phyloP scores from a whole-genome alignment of 768 basidiomycete genomes.

The Xerocomellus intermedius region DNA sequence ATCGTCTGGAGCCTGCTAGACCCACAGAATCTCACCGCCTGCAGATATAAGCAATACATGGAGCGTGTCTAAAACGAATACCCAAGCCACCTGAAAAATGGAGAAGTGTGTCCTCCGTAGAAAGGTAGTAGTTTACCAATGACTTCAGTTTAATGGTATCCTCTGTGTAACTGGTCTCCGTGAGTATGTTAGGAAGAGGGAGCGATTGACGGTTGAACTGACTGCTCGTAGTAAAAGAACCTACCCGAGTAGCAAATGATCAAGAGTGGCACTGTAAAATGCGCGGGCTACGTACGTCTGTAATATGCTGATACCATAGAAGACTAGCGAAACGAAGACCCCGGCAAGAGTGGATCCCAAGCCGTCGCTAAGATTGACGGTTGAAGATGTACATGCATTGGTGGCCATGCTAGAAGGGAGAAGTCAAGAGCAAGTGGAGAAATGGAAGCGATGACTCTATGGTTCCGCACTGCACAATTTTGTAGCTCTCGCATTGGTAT shows the following conservation, averaged over 20 bases:
- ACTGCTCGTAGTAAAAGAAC: conserved; percentile 27
- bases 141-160: conserved; percentile 13
- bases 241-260: conserved; percentile 4
- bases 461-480: not conserved
- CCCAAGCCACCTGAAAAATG: conserved; percentile 19
- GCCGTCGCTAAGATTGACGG: conserved; percentile 7
- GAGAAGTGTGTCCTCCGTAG: not conserved
- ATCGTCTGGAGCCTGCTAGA: not conserved
- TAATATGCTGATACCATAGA: conserved; percentile 27
- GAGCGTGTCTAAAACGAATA: conserved; percentile 19
- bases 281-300: conserved; percentile 19
- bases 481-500: conserved; percentile 4
- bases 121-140: conserved; percentile 8
- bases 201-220: conserved; percentile 1
- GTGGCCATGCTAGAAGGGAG: conserved; percentile 11
- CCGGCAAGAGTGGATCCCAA: conserved; percentile 27
- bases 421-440: not conserved
- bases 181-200: not conserved
- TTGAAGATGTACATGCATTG: not conserved
- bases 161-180: conserved; percentile 12
- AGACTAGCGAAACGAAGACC: conserved; percentile 18
- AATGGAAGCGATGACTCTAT: not conserved
- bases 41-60: conserved; percentile 16
- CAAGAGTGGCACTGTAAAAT: not conserved
- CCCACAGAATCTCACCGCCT: conserved; percentile 13